Evolutionary conservation across 345 rosid species (phyloP), one percentile per base, ranked within the genome.

Genomic region (Citropsis articulata): DNA sequence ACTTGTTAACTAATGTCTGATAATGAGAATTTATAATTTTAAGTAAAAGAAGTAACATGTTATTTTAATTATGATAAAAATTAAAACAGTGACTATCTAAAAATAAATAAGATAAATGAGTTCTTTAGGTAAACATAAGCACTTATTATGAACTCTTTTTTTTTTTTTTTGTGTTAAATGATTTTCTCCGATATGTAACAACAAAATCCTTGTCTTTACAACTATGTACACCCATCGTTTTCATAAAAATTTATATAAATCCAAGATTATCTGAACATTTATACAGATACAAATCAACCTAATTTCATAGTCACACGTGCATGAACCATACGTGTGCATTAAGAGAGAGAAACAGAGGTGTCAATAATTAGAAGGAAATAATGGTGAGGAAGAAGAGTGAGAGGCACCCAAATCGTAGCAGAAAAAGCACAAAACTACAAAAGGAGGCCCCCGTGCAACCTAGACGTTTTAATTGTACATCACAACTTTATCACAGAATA

Each of bases 401-500:
- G 56, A 60, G 79, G 81, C 57, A 66, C 73, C 72, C 66, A 79
- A 79, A 67, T 80, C 70, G 72, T 48, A 71, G 78, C 76, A 66
- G 33, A 50, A 64, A 72, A 82, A 83, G 86, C 84, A 84, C 74
- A 85, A 89, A 36, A 78, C 21, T 75, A 84, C 92, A 89, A 89
- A 88, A 83, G 81, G 87, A 91, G 91, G 88, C 90, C 93, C 93
- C 87, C 91, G 93, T 92, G 97, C 94, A 88, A 86, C 90, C 90
- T 82, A 66, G 83, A 80, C 75, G 64, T 76, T 85, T 88, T 81
- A 71, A 75, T 78, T 77, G 83, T 77, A 63, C 83, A 80, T 80
- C 82, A 71, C 87, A 75, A 75, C 83, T 86, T 89, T 79, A 71
- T 68, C 38, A n/a, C 48, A 42, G 14, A 24, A 67, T n/a, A 12